These are phyloP conservation scores for Myxozyma melibiosi DNA, from an alignment of 805 yeast species.

Conservation along the genomic window DNA sequence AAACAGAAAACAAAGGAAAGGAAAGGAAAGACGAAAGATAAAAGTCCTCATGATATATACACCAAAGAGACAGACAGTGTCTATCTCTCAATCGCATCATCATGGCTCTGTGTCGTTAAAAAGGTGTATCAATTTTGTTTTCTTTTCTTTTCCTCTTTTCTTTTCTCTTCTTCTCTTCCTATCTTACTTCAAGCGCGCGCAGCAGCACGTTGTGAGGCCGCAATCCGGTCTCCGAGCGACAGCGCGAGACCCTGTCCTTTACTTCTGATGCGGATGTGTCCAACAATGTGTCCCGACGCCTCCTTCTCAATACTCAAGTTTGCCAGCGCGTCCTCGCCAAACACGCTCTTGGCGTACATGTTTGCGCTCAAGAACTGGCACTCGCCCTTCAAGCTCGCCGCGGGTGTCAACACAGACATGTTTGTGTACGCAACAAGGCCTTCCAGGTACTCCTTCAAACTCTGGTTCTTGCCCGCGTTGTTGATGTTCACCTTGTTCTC, in stretches of 20 bases:
- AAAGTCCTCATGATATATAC: neutral
- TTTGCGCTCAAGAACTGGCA: slow-evolving; percentile 94
- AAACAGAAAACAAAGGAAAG: neutral
- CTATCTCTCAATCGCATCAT: too few species aligned
- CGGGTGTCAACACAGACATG: slow-evolving; percentile 91
- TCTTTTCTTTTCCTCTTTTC: too few species aligned
- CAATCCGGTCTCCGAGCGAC: slow-evolving; percentile 91
- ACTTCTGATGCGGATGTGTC: slow-evolving; percentile 94
- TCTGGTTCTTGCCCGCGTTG: slow-evolving; percentile 57
- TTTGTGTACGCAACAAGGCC: slow-evolving; percentile 80
- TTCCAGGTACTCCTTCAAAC: slow-evolving; percentile 76
- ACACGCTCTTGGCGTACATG: slow-evolving; percentile 84
- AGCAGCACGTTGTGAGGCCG: slow-evolving; percentile 47
- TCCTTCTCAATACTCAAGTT: slow-evolving; percentile 89
- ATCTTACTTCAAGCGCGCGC: neutral
- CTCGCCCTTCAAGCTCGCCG: slow-evolving; percentile 66
- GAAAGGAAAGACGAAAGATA: neutral
- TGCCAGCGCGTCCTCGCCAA: slow-evolving; percentile 97
- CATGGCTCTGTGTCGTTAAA: too few species aligned
- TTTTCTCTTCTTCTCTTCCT: too few species aligned
- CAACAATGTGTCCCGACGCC: slow-evolving; percentile 73
- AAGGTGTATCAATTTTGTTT: too few species aligned
- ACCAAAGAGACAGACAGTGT: too few species aligned
- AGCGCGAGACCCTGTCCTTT: slow-evolving; percentile 97
- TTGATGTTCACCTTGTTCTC: slow-evolving; percentile 90